phyloP scores from a whole-genome alignment of 148 eudicot species.

The Heliosperma pusillum region DNA sequence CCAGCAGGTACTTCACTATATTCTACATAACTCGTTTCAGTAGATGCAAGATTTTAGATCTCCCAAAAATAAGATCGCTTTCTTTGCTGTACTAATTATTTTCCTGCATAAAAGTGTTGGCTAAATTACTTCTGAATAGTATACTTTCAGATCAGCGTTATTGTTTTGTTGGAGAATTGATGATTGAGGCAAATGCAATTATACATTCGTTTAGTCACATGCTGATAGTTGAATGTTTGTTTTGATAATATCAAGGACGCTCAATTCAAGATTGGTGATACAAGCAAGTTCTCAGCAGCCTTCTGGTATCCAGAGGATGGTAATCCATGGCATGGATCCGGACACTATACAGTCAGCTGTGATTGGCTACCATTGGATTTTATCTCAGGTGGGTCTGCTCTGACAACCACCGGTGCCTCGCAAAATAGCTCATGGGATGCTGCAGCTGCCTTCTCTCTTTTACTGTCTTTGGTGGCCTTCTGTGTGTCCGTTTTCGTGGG shows the following conservation, averaged over 20 bases:
- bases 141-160: neutral
- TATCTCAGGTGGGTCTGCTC: conserved; percentile 32
- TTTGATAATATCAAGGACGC: conserved; percentile 51
- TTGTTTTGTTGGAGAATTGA: neutral
- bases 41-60: conserved; percentile 4
- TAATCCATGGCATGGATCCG: conserved; percentile 71
- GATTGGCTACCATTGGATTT: conserved; percentile 72
- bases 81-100: neutral
- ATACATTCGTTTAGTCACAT: neutral
- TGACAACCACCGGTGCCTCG: conserved; percentile 21
- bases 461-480: conserved; percentile 63
- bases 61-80: neutral
- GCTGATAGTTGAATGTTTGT: conserved; percentile 5
- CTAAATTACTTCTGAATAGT: neutral
- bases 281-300: conserved; percentile 78
- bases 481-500: conserved; percentile 55
- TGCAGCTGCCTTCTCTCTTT: conserved; percentile 63
- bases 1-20: conserved; percentile 61
- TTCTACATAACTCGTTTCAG: neutral
- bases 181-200: neutral
- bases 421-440: conserved; percentile 56
- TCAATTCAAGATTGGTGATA: conserved; percentile 69
- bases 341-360: conserved; percentile 69
- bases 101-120: neutral
- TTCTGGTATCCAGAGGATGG: conserved; percentile 87